Percentiles rank a stretch among this genome's conserved stretches.
Evolutionary conservation across 805 yeast genomes (phyloP).

Genomic region (Candida patagonica): DNA sequence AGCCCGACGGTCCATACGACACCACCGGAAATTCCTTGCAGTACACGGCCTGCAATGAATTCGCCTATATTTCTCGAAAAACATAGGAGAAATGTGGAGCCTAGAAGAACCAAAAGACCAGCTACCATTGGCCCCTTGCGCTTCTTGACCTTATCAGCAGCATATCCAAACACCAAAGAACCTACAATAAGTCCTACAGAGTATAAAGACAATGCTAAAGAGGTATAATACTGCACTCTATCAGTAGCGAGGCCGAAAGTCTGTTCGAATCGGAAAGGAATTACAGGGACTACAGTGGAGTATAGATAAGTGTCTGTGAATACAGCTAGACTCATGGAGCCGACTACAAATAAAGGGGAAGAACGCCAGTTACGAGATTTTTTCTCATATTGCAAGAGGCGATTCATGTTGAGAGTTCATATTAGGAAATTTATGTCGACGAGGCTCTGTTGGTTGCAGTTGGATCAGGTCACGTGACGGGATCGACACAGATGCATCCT

Average conservation of each 20-base stretch:
- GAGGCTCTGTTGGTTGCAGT: no score
- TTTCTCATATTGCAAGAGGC: no score
- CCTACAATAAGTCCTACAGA: conserved; percentile 27
- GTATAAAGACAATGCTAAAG: conserved; percentile 25
- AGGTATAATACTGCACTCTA: conserved; percentile 21
- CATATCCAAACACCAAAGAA: conserved; percentile 23
- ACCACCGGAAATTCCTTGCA: conserved; percentile 28
- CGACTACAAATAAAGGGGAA: conserved; percentile 15
- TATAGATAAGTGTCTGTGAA: conserved; percentile 28
- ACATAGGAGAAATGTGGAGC: conserved; percentile 24
- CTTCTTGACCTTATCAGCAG: conserved; percentile 20
- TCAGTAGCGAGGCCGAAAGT: conserved; percentile 22
- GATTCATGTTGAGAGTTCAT: no score
- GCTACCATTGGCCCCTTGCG: conserved; percentile 23
- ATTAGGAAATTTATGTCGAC: no score
- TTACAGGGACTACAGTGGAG: conserved; percentile 25
- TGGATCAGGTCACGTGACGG: no score
- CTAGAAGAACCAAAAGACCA: conserved; percentile 24
- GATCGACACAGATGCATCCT: no score
- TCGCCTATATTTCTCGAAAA: conserved; percentile 21
- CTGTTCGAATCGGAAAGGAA: conserved; percentile 25
- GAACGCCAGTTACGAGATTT: no score
- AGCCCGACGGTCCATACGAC: conserved; percentile 30
- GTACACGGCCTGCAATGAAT: conserved; percentile 24
- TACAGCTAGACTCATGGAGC: conserved; percentile 25